Percentiles rank a stretch among this genome's conserved stretches.
These are phyloP conservation scores for Dichotomocladium elegans DNA, from an alignment of 371 early-diverging fungal genomes.

Conservation along the genomic window DNA sequence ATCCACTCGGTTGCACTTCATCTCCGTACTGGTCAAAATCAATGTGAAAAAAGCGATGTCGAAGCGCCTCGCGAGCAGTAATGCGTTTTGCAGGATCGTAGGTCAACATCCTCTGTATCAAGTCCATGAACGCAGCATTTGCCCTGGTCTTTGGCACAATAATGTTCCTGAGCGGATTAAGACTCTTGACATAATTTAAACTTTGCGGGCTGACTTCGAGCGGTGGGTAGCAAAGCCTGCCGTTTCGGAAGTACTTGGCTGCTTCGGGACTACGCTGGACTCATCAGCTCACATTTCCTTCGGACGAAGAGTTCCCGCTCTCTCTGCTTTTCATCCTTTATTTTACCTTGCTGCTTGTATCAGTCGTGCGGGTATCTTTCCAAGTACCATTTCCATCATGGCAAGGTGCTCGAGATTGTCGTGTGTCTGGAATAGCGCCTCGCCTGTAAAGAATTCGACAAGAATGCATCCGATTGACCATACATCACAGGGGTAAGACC, in stretches of 20 bases:
- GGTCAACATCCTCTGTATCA: constrained; percentile 76
- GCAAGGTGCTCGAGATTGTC: constrained; percentile 80
- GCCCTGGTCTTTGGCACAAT: constrained; percentile 26
- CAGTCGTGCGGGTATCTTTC: constrained; percentile 44
- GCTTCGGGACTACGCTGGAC: constrained; percentile 29
- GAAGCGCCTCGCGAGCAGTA: constrained; percentile 78
- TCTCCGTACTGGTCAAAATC: constrained; percentile 32
- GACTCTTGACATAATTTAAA: constrained; percentile 63
- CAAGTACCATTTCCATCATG: constrained; percentile 70
- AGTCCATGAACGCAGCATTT: constrained; percentile 48
- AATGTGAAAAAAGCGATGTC: constrained; percentile 76
- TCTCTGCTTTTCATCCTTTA: neutral
- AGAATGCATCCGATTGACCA: constrained; percentile 98
- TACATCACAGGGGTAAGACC: constrained; percentile 96
- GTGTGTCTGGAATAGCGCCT: constrained; percentile 92
- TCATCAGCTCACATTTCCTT: too few species aligned
- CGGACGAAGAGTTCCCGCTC: neutral
- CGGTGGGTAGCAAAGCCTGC: constrained; percentile 65
- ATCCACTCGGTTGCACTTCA: too few species aligned
- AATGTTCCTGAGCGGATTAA: constrained; percentile 51
- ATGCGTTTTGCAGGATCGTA: constrained; percentile 86
- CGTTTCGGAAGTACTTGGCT: constrained; percentile 57
- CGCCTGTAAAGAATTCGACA: constrained; percentile 93
- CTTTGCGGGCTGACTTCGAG: constrained; percentile 59
- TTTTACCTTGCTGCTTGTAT: constrained; percentile 5